phyloP scores from a whole-genome alignment of 129 eudicot genomes.

The Helianthus tuberosus region DNA sequence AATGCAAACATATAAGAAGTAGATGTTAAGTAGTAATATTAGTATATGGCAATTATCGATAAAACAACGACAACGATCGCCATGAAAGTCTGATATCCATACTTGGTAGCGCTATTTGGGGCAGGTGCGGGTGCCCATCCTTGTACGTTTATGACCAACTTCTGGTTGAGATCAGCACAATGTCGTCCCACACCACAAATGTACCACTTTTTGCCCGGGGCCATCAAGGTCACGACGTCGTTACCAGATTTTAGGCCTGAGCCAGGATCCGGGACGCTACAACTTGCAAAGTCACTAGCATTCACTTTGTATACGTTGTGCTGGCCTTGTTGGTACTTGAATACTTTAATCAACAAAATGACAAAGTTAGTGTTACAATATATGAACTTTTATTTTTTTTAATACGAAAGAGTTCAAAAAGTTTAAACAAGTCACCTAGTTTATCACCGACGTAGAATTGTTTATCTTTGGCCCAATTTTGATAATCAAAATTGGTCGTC shows the following conservation, averaged over 20 bases:
- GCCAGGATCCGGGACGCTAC: slow-evolving; percentile 29
- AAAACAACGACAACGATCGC: background rate
- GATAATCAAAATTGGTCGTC: slow-evolving; percentile 32
- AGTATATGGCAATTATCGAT: slow-evolving; percentile 8
- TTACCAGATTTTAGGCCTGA: slow-evolving; percentile 28
- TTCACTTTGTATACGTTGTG: slow-evolving; percentile 55
- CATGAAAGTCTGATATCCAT: slow-evolving; percentile 26
- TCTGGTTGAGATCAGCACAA: slow-evolving; percentile 36
- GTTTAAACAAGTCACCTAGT: slow-evolving; percentile 30
- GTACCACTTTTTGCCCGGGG: slow-evolving; percentile 53
- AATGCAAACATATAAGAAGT: too few relatives aligned
- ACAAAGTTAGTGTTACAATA: background rate
- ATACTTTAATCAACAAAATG: slow-evolving; percentile 28
- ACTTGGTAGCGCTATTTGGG: slow-evolving; percentile 33
- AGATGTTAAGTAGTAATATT: background rate
- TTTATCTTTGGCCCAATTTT: slow-evolving; percentile 41
- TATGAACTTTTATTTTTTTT: background rate
- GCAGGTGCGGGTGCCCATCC: slow-evolving; percentile 34
- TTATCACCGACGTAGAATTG: slow-evolving; percentile 43
- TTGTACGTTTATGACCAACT: slow-evolving; percentile 44
- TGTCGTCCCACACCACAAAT: slow-evolving; percentile 40
- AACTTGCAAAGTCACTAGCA: slow-evolving; percentile 30
- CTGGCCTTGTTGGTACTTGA: slow-evolving; percentile 31
- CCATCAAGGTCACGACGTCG: slow-evolving; percentile 34
- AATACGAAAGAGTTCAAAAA: background rate